Evolutionary conservation across 805 yeast genomes (phyloP), one percentile per base, ranked within the genome.

Genomic region (Huiozyma sinensis): DNA sequence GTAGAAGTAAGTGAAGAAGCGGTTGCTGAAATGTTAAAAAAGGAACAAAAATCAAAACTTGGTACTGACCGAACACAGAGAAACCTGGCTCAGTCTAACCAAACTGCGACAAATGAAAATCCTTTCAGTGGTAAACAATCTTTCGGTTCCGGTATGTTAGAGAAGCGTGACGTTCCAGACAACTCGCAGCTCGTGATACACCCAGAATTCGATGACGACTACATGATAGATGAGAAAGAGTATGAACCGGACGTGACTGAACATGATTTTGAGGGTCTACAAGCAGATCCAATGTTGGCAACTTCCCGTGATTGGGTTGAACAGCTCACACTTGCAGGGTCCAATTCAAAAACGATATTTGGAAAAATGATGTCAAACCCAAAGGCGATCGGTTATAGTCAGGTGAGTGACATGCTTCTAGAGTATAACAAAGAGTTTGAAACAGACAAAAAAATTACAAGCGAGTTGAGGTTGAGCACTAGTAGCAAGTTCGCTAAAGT

Each of bases 191-290:
- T 12, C 6, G 28, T 31, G 7, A 10, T 7, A 6, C 12, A 38
- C 12, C n/a, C 27, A 28, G 39, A 13, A 13, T n/a, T 40, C 32
- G 49, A 43, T 11, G 45, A 33, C 11, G 40, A 32, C 11, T 31
- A 31, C n/a, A 39, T 50, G 17, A 11, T 50, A 4, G 45, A 49
- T 27, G 84, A 80, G 50, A 81, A 77, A 52, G 82, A 77, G 3
- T 83, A 75, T 56, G 92, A 83, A 58, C 90, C 90, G 0, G 76
- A 77, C 46, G 63, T 73, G 11, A 66, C 65, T 27, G 74, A 67
- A 30, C 56, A 65, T 1, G 79, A 75, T 53, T 64, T 71, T 58
- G 72, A 55, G 33, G 69, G 65, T 48, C 60, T 67, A 37, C 73
- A 70, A 48, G 66, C 58, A 5, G 65, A 66, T 28, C 72, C 79